Conservation (phyloP, 495 filamentous ascomycete species). For the Aspergillus conjunctus region DNA sequence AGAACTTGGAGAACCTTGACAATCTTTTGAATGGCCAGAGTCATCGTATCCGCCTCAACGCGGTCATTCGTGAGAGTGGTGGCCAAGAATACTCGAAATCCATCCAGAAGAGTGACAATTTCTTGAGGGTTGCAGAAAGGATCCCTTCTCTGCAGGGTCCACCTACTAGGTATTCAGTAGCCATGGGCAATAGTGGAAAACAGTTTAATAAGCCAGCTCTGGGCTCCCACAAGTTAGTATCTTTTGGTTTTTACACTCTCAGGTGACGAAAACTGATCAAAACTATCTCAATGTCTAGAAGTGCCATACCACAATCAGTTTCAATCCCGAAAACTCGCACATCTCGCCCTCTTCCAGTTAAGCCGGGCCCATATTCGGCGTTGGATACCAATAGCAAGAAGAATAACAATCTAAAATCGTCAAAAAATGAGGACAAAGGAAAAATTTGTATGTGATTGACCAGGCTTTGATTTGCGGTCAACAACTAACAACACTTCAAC, state of each 20-base stretch:
- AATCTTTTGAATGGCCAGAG: slow-evolving; percentile 38
- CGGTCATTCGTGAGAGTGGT: slow-evolving; percentile 16
- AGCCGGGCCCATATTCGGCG: slow-evolving; percentile 27
- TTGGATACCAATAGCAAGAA: slow-evolving; percentile 27
- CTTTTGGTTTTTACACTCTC: no score
- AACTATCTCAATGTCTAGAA: neutral
- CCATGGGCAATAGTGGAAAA: no score
- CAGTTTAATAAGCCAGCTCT: no score
- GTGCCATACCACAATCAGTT: neutral
- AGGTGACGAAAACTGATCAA: neutral
- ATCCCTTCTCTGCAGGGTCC: neutral
- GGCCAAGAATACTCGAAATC: slow-evolving; percentile 9
- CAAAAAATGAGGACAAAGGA: neutral
- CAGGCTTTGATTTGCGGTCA: slow-evolving; percentile 1
- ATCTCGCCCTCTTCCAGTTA: neutral
- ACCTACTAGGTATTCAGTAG: neutral
- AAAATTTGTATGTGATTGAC: slow-evolving; percentile 9
- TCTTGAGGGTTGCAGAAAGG: neutral
- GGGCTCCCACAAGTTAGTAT: neutral
- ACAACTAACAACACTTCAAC: neutral
- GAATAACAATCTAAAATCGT: neutral
- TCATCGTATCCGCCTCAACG: slow-evolving; percentile 34
- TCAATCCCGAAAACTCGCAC: slow-evolving; percentile 5
- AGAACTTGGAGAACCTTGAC: slow-evolving; percentile 33
- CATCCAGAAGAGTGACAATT: neutral